phyloP scores from a whole-genome alignment of 108 stramenopile species.

The Heterococcus sp. region DNA sequence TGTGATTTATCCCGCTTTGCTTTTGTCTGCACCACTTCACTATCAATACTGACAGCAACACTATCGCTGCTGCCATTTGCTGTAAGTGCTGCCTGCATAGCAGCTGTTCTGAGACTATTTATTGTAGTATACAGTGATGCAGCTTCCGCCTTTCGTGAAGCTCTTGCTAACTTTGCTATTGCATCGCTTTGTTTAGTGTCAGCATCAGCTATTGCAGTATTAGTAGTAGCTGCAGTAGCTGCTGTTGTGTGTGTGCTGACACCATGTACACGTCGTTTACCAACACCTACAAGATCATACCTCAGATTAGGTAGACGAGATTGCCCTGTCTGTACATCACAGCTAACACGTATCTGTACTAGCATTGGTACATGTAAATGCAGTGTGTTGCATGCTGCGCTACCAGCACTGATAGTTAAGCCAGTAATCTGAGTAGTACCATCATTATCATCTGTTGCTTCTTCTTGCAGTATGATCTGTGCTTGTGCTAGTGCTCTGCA shows the following conservation, averaged over 20 bases:
- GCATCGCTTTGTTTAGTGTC: background rate
- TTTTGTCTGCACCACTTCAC: background rate
- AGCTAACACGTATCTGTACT: conserved; percentile 5
- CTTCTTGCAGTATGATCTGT: background rate
- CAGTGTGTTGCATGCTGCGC: no score
- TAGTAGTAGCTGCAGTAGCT: background rate
- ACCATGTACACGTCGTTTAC: background rate
- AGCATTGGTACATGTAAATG: background rate
- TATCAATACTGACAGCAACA: no score
- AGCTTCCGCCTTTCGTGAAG: background rate
- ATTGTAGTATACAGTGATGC: no score
- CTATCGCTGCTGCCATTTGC: no score
- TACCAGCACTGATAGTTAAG: no score
- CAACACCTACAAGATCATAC: conserved; percentile 17
- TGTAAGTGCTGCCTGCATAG: no score
- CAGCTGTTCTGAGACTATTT: no score
- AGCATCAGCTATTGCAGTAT: no score
- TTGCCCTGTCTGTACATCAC: conserved; percentile 28
- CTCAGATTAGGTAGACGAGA: conserved; percentile 37
- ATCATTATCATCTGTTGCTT: background rate
- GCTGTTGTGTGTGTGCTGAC: background rate
- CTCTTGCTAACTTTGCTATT: background rate
- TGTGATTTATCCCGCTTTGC: background rate
- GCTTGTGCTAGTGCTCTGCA: background rate
- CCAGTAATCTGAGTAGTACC: background rate